Percentiles rank a stretch among this genome's conserved stretches.
These are phyloP conservation scores for Wickerhamomyces xylosicus DNA, from an alignment of 805 yeast species.

Conservation along the genomic window DNA sequence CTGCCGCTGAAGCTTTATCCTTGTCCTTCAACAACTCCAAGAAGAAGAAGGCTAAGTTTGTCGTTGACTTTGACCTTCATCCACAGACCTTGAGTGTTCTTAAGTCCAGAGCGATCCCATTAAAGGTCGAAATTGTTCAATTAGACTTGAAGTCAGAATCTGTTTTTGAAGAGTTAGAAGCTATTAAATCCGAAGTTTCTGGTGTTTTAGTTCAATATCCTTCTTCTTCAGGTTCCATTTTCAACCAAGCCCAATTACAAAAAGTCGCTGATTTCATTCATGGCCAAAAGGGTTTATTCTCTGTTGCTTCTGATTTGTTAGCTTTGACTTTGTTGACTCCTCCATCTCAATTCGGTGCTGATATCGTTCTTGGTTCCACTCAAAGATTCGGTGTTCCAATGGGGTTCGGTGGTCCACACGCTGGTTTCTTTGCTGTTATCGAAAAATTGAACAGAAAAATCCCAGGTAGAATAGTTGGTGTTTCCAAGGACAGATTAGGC, in stretches of 20 bases:
- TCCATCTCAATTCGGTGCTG: conserved; percentile 83
- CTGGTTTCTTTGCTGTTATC: conserved; percentile 91
- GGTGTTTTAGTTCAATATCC: conserved; percentile 92
- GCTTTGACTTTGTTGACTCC: conserved; percentile 81
- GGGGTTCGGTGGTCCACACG: conserved; percentile 99
- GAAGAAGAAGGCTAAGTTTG: conserved; percentile 58
- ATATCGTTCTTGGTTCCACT: conserved; percentile 83
- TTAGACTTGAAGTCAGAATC: conserved; percentile 41
- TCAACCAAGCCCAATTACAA: conserved; percentile 35
- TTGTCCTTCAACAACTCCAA: conserved; percentile 58
- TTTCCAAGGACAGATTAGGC: conserved; percentile 85
- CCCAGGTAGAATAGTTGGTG: conserved; percentile 94
- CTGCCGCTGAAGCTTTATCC: conserved; percentile 96
- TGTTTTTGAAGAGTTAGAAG: conserved; percentile 25
- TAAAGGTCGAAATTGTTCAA: conserved; percentile 53
- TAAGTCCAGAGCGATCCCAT: conserved; percentile 65
- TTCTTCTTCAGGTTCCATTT: conserved; percentile 67
- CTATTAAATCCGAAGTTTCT: conserved; percentile 34
- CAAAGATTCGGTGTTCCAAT: conserved; percentile 97
- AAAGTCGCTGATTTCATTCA: conserved; percentile 60
- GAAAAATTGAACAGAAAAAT: conserved; percentile 77
- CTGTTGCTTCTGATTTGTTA: conserved; percentile 86
- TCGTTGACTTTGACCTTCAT: conserved; percentile 68
- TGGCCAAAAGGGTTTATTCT: conserved; percentile 58
- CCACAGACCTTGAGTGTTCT: conserved; percentile 82